Base-by-base conservation (phyloP, 176 grass and related monocot species). In the Pontederia paniculata region DNA sequence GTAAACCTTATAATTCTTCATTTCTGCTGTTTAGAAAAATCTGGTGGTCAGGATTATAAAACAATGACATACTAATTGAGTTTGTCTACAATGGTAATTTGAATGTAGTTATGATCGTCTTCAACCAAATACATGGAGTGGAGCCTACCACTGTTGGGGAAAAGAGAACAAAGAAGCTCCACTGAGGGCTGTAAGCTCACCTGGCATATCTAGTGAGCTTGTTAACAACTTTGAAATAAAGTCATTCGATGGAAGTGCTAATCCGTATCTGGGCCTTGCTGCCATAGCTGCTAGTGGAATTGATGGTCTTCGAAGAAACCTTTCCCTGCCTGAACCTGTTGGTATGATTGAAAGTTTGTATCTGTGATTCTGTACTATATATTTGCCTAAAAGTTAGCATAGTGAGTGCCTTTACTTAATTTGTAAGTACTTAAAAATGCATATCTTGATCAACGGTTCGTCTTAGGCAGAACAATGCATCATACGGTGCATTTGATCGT, bases 191-290 rank as follows among this genome's bases (percentile, higher is more conserved):
- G 93, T 83, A 65, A 90, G 85, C 71, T 86, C 93, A 58, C 93
- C 93, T 81, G 93, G 93, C 41, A 68, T 90, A 47, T 49, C 77
- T 52, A 73, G 79, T 70, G 83, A 79, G 59, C 44, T 97, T 44
- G 93, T 97, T 37, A 97, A 80, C 75, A 97, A 97, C 73, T 97
- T 97, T 5, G 93, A 97, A 70, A 78, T 97, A 50, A 97, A 97
- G 80, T 84, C 83, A 12, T 90, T 90, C 19, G 93, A 97, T 84
- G 93, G 74, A 3, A 90, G 85, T 5, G 86, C 93, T 62, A 97
- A 97, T 56, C 86, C 93, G 1, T 77, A 97, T 58, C 70, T 97
- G 77, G 82, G 82, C 57, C 80, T 97, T 55, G 77, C 86, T 45
- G 73, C 77, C 48, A 74, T 97, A 56, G 42, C 84, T 43, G 83